Percentiles rank a stretch among this genome's conserved stretches.
Conservation (phyloP, 2,329 filamentous ascomycete genomes). For the Hymenoscyphus fraxineus region DNA sequence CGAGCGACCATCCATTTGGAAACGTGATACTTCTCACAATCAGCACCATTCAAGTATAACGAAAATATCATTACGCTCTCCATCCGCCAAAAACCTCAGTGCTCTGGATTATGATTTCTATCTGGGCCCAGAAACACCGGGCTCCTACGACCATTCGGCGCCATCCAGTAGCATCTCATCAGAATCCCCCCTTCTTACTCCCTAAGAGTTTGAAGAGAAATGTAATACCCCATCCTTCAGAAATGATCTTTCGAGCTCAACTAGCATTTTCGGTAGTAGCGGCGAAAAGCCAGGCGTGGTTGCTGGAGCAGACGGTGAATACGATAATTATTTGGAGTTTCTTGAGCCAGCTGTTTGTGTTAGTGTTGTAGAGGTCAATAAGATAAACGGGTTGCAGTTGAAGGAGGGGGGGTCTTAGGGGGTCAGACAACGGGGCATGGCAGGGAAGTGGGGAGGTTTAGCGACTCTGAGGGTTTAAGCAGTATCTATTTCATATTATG, state of each 20-base stretch:
- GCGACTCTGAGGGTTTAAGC: background rate
- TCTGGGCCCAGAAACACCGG: background rate
- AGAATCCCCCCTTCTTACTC: constrained; percentile 5
- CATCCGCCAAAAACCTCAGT: background rate
- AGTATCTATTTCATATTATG: background rate
- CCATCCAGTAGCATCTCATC: constrained; percentile 1
- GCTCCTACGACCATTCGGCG: background rate
- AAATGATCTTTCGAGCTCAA: background rate
- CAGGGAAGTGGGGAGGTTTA: background rate
- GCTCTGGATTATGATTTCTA: background rate
- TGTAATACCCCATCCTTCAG: background rate
- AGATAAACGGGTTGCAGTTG: background rate
- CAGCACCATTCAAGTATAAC: background rate
- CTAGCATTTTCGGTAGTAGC: background rate
- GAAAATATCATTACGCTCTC: background rate
- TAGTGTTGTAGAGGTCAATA: background rate
- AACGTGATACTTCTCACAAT: background rate
- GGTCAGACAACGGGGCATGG: background rate
- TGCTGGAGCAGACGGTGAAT: background rate
- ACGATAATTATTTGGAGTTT: background rate
- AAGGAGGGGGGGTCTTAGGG: too few species aligned
- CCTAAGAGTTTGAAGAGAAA: background rate
- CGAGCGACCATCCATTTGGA: background rate
- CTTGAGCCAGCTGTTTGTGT: background rate
- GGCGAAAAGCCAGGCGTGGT: background rate